Percentiles rank a stretch among this genome's conserved stretches.
Evolutionary conservation across 2,329 filamentous ascomycete genomes (phyloP).

Genomic region (Hypoxylon sp.): DNA sequence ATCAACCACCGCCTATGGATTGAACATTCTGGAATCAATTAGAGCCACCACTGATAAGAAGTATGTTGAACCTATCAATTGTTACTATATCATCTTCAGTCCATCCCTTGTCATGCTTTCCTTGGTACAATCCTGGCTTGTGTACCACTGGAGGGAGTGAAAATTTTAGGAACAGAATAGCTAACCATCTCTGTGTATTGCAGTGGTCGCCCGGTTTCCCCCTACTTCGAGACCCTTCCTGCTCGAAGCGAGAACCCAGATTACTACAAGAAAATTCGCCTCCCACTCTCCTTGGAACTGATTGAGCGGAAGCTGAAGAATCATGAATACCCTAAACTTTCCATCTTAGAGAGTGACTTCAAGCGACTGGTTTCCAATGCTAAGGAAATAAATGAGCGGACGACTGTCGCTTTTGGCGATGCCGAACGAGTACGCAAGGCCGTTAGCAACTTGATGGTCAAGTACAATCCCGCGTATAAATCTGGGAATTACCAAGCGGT

Average conservation of each 20-base stretch:
- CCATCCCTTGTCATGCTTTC: background rate
- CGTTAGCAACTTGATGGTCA: constrained; percentile 87
- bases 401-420: constrained; percentile 80
- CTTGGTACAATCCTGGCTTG: constrained; percentile 5
- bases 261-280: constrained; percentile 81
- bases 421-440: constrained; percentile 89
- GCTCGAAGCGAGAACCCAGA: constrained; percentile 72
- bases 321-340: constrained; percentile 75
- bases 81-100: constrained; percentile 5
- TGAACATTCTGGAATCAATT: constrained; percentile 80
- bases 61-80: constrained; percentile 61
- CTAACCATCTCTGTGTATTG: constrained; percentile 42
- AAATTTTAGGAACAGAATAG: constrained; percentile 10
- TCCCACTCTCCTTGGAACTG: constrained; percentile 82
- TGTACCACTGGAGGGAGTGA: constrained; percentile 3
- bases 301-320: constrained; percentile 80
- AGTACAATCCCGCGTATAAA: constrained; percentile 85
- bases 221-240: constrained; percentile 79
- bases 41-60: constrained; percentile 83
- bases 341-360: constrained; percentile 83
- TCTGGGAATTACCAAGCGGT: constrained; percentile 74
- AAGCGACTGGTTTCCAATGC: constrained; percentile 90
- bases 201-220: constrained; percentile 79
- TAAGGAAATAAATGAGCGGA: constrained; percentile 83
- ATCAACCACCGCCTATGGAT: constrained; percentile 76